Evolutionary conservation across 768 basidiomycete species (phyloP).

Genomic region (Rhodosporidiobolus sp.): DNA sequence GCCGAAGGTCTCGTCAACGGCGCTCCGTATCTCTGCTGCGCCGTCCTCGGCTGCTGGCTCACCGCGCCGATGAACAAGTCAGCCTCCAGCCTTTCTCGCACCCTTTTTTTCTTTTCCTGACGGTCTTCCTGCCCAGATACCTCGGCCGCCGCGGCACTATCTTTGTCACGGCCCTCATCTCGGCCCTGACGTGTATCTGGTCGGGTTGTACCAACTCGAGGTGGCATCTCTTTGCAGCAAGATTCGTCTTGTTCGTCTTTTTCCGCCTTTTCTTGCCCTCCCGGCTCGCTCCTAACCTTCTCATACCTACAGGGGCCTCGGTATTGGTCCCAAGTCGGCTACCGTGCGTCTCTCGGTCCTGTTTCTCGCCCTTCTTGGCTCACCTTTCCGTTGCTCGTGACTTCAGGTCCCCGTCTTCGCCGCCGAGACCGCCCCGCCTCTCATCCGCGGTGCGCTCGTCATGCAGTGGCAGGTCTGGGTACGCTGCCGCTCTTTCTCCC

Average conservation of each 20-base stretch:
- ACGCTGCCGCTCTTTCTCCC: neutral
- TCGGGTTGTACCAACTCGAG: slow-evolving; percentile 43
- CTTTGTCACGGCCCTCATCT: slow-evolving; percentile 32
- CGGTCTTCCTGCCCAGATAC: neutral
- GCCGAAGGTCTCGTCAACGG: slow-evolving; percentile 58
- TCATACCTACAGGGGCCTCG: slow-evolving; percentile 1
- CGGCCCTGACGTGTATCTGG: slow-evolving; percentile 28
- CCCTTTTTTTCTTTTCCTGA: neutral
- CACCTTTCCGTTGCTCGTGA: neutral
- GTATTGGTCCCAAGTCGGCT: slow-evolving; percentile 38
- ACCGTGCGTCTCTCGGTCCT: too few relatives aligned
- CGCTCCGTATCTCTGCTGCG: slow-evolving; percentile 58
- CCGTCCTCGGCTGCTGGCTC: slow-evolving; percentile 41
- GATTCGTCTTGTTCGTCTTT: slow-evolving; percentile 25
- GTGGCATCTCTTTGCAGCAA: slow-evolving; percentile 1
- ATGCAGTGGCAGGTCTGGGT: slow-evolving; percentile 69
- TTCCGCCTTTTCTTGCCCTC: too few relatives aligned
- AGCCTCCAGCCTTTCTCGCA: neutral
- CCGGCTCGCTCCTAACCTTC: too few relatives aligned
- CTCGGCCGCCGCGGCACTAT: slow-evolving; percentile 57
- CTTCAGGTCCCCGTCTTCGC: neutral
- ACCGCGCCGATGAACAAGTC: slow-evolving; percentile 40
- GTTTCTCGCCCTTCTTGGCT: too few relatives aligned
- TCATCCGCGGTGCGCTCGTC: slow-evolving; percentile 62
- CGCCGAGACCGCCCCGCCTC: slow-evolving; percentile 62